Evolutionary conservation across 2,329 filamentous ascomycete species (phyloP).

Genomic region (Aulographum hederae): DNA sequence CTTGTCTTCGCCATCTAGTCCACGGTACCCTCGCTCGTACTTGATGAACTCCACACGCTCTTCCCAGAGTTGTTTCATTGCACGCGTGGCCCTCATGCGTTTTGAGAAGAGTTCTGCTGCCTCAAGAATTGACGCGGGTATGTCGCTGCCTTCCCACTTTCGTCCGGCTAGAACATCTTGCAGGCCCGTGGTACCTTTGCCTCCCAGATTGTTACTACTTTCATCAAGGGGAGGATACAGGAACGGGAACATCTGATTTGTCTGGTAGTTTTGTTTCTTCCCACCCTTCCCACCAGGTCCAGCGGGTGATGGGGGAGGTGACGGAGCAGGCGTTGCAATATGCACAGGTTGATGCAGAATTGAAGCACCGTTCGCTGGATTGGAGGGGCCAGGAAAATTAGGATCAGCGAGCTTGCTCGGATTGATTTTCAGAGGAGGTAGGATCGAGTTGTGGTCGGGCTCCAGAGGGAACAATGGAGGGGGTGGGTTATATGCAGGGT

Average conservation of each 20-base stretch:
- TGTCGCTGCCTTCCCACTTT: slow-evolving; percentile 83
- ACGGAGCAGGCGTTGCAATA: slow-evolving; percentile 94
- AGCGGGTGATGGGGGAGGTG: slow-evolving; percentile 80
- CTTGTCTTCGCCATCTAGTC: slow-evolving; percentile 13
- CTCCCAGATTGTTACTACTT: slow-evolving; percentile 74
- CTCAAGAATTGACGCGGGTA: slow-evolving; percentile 87
- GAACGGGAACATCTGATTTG: slow-evolving; percentile 96
- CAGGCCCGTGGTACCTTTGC: slow-evolving; percentile 65
- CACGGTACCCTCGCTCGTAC: slow-evolving; percentile 78
- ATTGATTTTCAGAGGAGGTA: slow-evolving; percentile 69
- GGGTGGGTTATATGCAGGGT: slow-evolving; percentile 87
- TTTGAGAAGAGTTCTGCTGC: slow-evolving; percentile 83
- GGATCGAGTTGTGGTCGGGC: slow-evolving; percentile 73
- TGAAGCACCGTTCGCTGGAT: slow-evolving; percentile 37
- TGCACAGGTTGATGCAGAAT: slow-evolving; percentile 94
- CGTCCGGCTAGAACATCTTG: slow-evolving; percentile 67
- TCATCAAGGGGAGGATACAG: slow-evolving; percentile 87
- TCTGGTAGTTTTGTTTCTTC: slow-evolving; percentile 99
- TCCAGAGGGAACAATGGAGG: slow-evolving; percentile 69
- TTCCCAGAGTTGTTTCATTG: slow-evolving; percentile 86
- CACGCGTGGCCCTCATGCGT: slow-evolving; percentile 77
- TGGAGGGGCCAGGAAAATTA: slow-evolving; percentile 37
- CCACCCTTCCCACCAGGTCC: slow-evolving; percentile 71
- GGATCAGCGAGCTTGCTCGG: slow-evolving; percentile 37
- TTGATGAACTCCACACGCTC: slow-evolving; percentile 82